Evolutionary conservation across 169 alveolate genomes (phyloP).

Genomic region (Plasmodium sp.): DNA sequence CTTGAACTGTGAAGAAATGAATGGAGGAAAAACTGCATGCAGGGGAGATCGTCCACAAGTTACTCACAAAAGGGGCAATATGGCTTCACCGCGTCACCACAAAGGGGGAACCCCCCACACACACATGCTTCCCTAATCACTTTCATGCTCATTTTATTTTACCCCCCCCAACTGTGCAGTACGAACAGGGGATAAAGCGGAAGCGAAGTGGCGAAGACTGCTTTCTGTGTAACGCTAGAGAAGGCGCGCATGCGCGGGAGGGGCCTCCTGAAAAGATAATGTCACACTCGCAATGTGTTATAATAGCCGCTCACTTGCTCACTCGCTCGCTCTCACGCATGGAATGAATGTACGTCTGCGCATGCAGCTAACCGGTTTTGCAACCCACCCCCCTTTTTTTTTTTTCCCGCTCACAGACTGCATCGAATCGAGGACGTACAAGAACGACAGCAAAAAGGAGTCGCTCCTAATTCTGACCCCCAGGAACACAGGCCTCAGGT

Average conservation of each 20-base stretch:
- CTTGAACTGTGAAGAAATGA: background rate
- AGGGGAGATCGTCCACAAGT: background rate
- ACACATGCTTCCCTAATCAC: background rate
- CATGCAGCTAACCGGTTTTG: background rate
- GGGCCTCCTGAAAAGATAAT: background rate
- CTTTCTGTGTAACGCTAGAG: slow-evolving; percentile 15
- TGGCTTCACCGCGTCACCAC: background rate
- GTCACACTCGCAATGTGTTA: background rate
- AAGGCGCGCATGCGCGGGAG: background rate
- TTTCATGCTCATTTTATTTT: background rate
- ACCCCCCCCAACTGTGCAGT: background rate
- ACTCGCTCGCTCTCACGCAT: background rate
- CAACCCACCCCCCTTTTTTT: background rate
- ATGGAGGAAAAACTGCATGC: background rate
- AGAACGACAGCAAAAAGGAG: slow-evolving; percentile 4
- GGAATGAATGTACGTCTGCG: background rate
- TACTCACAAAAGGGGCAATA: background rate
- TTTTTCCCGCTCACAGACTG: background rate
- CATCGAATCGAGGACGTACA: slow-evolving; percentile 20
- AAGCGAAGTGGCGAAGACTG: slow-evolving; percentile 27
- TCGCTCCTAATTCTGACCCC: slow-evolving; percentile 27
- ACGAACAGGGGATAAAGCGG: slow-evolving; percentile 20
- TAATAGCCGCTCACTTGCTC: background rate
- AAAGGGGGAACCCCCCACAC: background rate
- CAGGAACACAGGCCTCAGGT: slow-evolving; percentile 9